Conservation (phyloP, 495 filamentous ascomycete genomes). For the Chaetomidium leptoderma region DNA sequence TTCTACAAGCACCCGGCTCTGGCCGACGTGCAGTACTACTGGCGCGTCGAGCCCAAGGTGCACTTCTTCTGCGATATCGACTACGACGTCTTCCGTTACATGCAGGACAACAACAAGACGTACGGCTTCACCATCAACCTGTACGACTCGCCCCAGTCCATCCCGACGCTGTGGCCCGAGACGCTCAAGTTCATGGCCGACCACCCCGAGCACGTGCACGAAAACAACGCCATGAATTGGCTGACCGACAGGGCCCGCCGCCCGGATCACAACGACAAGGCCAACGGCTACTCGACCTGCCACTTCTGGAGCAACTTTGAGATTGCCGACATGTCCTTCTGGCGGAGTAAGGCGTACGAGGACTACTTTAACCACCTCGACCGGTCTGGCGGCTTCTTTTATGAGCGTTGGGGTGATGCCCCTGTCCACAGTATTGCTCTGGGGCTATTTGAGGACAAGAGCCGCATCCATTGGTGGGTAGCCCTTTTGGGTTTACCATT, state of each 20-base stretch:
- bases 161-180: constrained; percentile 92
- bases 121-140: constrained; percentile 99
- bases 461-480: constrained; percentile 90
- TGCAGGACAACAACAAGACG: constrained; percentile 95
- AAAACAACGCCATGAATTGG: constrained; percentile 85
- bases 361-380: constrained; percentile 97
- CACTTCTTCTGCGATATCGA: constrained; percentile 99
- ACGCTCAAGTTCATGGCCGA: constrained; percentile 81
- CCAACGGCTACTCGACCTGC: constrained; percentile 95
- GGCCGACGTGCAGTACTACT: constrained; percentile 80
- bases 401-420: constrained; percentile 98
- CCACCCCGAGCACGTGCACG: constrained; percentile 74
- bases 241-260: constrained; percentile 70
- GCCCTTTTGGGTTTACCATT: background rate
- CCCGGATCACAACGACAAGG: constrained; percentile 72
- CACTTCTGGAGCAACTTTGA: constrained; percentile 99
- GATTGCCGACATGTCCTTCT: constrained; percentile 93
- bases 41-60: constrained; percentile 98
- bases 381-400: constrained; percentile 94
- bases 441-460: constrained; percentile 84
- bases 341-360: constrained; percentile 84
- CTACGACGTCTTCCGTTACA: constrained; percentile 98
- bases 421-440: constrained; percentile 96
- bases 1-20: constrained; percentile 97
- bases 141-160: constrained; percentile 81